Base-by-base conservation (phyloP, 164 flowering plant genomes). In the Litsea cubeba region DNA sequence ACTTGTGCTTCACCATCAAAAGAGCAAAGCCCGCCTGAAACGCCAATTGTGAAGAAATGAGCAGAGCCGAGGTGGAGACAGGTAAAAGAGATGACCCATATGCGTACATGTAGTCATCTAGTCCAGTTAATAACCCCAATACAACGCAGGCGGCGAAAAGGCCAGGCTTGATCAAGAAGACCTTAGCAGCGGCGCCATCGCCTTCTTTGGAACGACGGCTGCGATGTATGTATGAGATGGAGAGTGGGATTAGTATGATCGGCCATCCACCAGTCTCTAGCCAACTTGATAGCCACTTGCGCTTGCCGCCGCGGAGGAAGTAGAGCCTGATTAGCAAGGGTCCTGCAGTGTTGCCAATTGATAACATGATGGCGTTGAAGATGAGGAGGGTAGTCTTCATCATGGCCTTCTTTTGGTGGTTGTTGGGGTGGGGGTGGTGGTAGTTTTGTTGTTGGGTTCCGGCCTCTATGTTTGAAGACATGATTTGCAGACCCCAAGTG, bases 221-320 rank as follows among this genome's bases (percentile, higher is more conserved):
- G 10, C 76, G 78, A 57, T 69, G 12, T 8, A 72, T n/a, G 63
- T 76, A 75, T 5, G 69, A 46, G 24, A 58, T 3, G 6, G 8
- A 10, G 26, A 79, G 68, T 24, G 93, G 92, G 81, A 88, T 8
- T 32, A 87, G 63, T 14, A 84, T 73, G 69, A 91, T 2, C 0
- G 95, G 95, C 76, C 79, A 89, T 1, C 85, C 93, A 1, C 63
- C 88, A 18, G 90, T 84, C 65, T 87, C 73, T 30, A 88, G 76
- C 77, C 83, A 87, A 77, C 88, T 83, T 2, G 90, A 78, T 22
- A 79, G 69, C 81, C 81, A 79, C 6, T 72, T 49, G 15, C 74
- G 69, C 2, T 69, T 65, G n/a, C 95, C 95, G 35, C 95, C 95
- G 22, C 75, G 84, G 68, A 88, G 15, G 83, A 83, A 90, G 82